These are phyloP conservation scores for Chalaropsis ovoidea DNA, from an alignment of 2,329 filamentous ascomycete species.

Conservation along the genomic window DNA sequence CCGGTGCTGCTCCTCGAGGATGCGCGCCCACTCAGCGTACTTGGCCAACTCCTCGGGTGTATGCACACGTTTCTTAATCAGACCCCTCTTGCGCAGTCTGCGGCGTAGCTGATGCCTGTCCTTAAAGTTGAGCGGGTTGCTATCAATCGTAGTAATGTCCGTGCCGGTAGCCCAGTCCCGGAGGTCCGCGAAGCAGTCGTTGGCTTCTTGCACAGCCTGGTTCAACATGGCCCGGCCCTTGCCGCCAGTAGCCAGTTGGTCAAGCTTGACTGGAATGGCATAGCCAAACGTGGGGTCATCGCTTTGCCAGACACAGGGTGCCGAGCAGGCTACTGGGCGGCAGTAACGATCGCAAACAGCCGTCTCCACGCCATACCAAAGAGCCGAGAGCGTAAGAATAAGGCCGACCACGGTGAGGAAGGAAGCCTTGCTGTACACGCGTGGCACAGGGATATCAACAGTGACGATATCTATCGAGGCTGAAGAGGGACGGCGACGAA, in stretches of 20 bases:
- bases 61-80: conserved; percentile 34
- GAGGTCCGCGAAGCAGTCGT: conserved; percentile 41
- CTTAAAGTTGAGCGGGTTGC: conserved; percentile 31
- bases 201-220: conserved; percentile 36
- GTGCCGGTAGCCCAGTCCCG: conserved; percentile 38
- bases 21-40: conserved; percentile 37
- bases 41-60: conserved; percentile 36
- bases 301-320: conserved; percentile 45
- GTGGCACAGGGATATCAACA: conserved; percentile 39
- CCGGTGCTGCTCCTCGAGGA: conserved; percentile 34
- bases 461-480: conserved; percentile 30
- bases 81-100: conserved; percentile 41
- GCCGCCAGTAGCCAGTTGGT: conserved; percentile 50
- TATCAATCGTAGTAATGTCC: conserved; percentile 37
- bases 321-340: conserved; percentile 42
- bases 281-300: conserved; percentile 52
- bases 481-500: conserved; percentile 19
- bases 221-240: conserved; percentile 36
- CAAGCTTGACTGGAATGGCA: conserved; percentile 51
- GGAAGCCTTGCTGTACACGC: conserved; percentile 38
- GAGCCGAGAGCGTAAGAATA: conserved; percentile 35
- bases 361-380: conserved; percentile 49
- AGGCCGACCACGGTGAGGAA: conserved; percentile 44
- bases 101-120: conserved; percentile 41
- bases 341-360: conserved; percentile 46